Evolutionary conservation across 2,329 filamentous ascomycete species (phyloP).

Genomic region (Phialophora chinensis): DNA sequence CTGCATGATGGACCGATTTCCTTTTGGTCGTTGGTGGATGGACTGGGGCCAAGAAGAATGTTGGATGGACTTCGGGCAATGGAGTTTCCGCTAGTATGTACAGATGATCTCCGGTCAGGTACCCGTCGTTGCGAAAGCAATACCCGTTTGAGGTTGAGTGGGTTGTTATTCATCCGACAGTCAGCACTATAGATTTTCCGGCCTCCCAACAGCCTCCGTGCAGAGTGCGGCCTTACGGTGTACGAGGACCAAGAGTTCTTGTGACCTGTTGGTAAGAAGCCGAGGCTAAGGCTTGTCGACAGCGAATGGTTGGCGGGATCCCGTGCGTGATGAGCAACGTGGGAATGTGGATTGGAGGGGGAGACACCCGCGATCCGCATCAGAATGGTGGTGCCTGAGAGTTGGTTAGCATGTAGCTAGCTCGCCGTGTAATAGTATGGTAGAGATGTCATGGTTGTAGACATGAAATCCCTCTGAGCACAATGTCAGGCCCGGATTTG

Average conservation of each 20-base stretch:
- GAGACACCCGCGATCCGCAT: slow-evolving; percentile 8
- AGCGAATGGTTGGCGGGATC: too few species aligned
- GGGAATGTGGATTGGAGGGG: slow-evolving; percentile 12
- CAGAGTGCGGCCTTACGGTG: too few species aligned
- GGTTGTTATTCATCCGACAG: slow-evolving; percentile 17
- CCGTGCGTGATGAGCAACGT: slow-evolving; percentile 4
- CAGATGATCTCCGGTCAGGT: slow-evolving; percentile 7
- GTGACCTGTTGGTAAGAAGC: background rate
- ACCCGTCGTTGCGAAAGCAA: slow-evolving; percentile 9
- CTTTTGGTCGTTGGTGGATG: background rate
- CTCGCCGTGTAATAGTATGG: too few species aligned
- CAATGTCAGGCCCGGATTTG: background rate
- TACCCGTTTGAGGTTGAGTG: slow-evolving; percentile 13
- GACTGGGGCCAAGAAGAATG: background rate
- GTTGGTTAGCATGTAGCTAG: too few species aligned
- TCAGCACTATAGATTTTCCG: slow-evolving; percentile 10
- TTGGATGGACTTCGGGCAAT: background rate
- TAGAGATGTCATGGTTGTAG: too few species aligned
- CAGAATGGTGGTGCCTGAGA: background rate
- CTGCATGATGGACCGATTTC: background rate
- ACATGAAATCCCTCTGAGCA: too few species aligned
- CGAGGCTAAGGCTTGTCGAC: too few species aligned
- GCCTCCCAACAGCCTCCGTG: background rate
- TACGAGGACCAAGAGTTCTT: background rate
- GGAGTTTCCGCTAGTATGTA: background rate